Percentiles rank a stretch among this genome's conserved stretches.
Conservation (phyloP, 345 rosid genomes). For the Cardamine chenopodiifolia region DNA sequence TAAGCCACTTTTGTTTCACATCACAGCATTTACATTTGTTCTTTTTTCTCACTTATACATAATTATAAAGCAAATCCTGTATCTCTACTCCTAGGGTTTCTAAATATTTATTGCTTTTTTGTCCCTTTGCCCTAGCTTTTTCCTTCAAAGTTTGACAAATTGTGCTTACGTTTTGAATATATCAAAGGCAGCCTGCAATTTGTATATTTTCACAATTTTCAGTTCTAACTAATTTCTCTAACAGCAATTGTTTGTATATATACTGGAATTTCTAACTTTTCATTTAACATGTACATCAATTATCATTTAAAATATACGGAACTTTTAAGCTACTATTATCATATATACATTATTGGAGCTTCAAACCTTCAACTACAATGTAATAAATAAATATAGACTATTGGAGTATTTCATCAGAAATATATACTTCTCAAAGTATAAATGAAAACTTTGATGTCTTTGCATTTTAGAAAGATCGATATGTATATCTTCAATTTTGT, state of each 20-base stretch:
- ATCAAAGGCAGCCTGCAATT: not conserved
- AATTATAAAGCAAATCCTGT: slow-evolving; percentile 20
- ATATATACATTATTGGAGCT: too few relatives aligned
- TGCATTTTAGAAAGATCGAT: not conserved
- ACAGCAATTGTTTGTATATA: not conserved
- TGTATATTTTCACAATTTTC: not conserved
- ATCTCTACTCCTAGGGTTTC: slow-evolving; percentile 32
- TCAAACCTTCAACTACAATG: too few relatives aligned
- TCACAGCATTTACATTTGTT: slow-evolving; percentile 6
- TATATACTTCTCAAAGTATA: not conserved
- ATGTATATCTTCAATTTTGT: not conserved
- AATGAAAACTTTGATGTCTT: not conserved
- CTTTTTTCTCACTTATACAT: not conserved
- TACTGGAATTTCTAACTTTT: not conserved
- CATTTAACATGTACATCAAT: not conserved
- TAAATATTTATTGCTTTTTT: slow-evolving; percentile 19
- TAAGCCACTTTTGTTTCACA: slow-evolving; percentile 16
- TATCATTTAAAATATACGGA: not conserved
- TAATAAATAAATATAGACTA: too few relatives aligned
- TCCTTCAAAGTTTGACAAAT: slow-evolving; percentile 35
- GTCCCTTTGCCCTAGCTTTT: slow-evolving; percentile 31
- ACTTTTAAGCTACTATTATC: too few relatives aligned
- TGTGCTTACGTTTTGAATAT: slow-evolving; percentile 19
- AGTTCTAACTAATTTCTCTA: not conserved
- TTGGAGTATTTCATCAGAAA: not conserved